Percentiles rank a stretch among this genome's conserved stretches.
phyloP scores from a whole-genome alignment of 2,329 filamentous ascomycete species.

The Aspergillus uvarum region DNA sequence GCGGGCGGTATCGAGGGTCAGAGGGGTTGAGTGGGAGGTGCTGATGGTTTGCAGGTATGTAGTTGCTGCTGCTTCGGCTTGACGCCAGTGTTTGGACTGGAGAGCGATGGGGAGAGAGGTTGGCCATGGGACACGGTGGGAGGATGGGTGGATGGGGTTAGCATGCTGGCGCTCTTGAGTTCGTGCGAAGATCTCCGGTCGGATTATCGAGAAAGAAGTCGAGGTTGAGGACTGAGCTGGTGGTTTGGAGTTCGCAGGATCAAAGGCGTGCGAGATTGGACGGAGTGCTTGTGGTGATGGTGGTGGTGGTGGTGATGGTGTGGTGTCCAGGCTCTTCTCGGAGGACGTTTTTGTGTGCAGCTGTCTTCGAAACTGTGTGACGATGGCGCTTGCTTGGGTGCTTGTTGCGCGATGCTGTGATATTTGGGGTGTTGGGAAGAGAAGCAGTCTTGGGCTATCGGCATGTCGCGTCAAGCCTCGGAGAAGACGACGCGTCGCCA shows the following conservation, averaged over 20 bases:
- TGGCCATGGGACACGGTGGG: constrained; percentile 13
- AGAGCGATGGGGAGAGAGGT: constrained; percentile 10
- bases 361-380: background rate
- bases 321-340: background rate
- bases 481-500: background rate
- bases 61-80: constrained; percentile 11
- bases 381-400: background rate
- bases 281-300: background rate
- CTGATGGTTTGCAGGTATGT: constrained; percentile 1
- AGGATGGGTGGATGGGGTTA: constrained; percentile 9
- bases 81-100: constrained; percentile 17
- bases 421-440: background rate
- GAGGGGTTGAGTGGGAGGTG: background rate
- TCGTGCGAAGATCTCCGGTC: background rate
- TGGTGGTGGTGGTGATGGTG: background rate
- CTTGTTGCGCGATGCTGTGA: background rate
- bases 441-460: background rate
- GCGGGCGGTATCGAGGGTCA: constrained; percentile 1
- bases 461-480: background rate
- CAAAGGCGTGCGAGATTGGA: constrained; percentile 12
- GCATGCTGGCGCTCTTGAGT: background rate
- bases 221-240: background rate
- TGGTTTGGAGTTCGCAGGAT: constrained; percentile 5
- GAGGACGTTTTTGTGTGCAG: background rate
- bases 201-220: constrained; percentile 6